Evolutionary conservation across 805 yeast genomes (phyloP).

Genomic region (Ascoidea asiatica): DNA sequence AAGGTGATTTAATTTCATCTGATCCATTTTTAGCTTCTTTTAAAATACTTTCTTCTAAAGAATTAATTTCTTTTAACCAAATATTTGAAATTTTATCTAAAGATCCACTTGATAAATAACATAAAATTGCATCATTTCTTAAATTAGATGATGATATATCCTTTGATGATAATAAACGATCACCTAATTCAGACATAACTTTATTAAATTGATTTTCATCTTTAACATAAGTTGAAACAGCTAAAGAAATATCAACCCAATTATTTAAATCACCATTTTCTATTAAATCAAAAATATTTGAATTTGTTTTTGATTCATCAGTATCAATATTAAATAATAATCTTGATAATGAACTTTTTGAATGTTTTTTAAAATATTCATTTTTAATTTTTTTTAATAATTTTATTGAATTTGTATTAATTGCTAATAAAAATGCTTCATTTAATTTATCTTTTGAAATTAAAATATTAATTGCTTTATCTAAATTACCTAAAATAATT

Average conservation of each 20-base stretch:
- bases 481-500: conserved; percentile 48
- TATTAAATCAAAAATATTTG: conserved; percentile 54
- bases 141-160: conserved; percentile 18
- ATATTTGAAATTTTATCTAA: conserved; percentile 65
- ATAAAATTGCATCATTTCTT: conserved; percentile 63
- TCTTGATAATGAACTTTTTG: conserved; percentile 49
- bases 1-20: conserved; percentile 30
- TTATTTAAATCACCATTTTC: conserved; percentile 60
- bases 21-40: conserved; percentile 14
- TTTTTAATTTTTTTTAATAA: conserved; percentile 53
- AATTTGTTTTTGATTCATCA: conserved; percentile 3
- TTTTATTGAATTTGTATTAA: conserved; percentile 43
- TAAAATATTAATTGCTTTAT: conserved; percentile 55
- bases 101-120: conserved; percentile 72
- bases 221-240: conserved; percentile 43
- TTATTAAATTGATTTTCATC: conserved; percentile 35
- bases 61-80: conserved; percentile 70
- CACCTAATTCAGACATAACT: conserved; percentile 60
- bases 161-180: conserved; percentile 40
- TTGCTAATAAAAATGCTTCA: conserved; percentile 76
- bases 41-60: conserved; percentile 28
- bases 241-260: conserved; percentile 75
- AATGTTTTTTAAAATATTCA: conserved; percentile 50
- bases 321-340: conserved; percentile 30
- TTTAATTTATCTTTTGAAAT: conserved; percentile 46